Evolutionary conservation across 2,329 filamentous ascomycete genomes (phyloP), one percentile per base, ranked within the genome.

Genomic region (Penicillium sp.): DNA sequence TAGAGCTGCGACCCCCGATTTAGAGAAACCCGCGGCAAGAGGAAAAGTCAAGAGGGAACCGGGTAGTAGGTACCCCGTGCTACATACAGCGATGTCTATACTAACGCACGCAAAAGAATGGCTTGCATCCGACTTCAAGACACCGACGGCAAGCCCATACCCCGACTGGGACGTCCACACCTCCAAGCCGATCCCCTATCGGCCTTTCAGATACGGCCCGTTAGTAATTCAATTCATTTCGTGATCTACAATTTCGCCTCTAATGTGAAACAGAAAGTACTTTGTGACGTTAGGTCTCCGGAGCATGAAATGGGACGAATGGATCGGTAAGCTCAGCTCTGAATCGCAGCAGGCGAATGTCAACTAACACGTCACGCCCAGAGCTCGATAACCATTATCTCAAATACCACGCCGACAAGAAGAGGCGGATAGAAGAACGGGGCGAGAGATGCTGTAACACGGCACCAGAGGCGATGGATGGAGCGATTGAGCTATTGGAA

Each of bases 361-460:
- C 33, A 18, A 36, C 5, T 41, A 44, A 24, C 30, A 52, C 16
- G 20, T 39, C 11, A 22, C 38, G 40, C 7, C 24, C 50, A 79
- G 88, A 95, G 71, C 81, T 95, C 24, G 90, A 95, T 71, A 92
- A 88, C 64, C 81, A 92, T 42, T 95, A 83, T 67, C 79, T 84
- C 1, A 82, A 81, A 47, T 95, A 79, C 67, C 89, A 95, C 70
- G 79, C 79, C 28, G 81, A 87, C 57, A 95, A 95, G 71, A 79
- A 81, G 1, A 74, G 75, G 13, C 82, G 90, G 0, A 88, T 95
- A 43, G 63, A 67, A 13, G 83, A 89, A 56, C 81, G 89, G 0
- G 87, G 84, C 0, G 55, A 70, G 0, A 88, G 87, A 68, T 90
- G 87, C 73, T 86, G 83, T 64, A 72, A 72, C 13, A 92, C 89